These are phyloP conservation scores for Sclerotinia minor DNA, from an alignment of 2,329 filamentous ascomycete genomes.

Conservation along the genomic window DNA sequence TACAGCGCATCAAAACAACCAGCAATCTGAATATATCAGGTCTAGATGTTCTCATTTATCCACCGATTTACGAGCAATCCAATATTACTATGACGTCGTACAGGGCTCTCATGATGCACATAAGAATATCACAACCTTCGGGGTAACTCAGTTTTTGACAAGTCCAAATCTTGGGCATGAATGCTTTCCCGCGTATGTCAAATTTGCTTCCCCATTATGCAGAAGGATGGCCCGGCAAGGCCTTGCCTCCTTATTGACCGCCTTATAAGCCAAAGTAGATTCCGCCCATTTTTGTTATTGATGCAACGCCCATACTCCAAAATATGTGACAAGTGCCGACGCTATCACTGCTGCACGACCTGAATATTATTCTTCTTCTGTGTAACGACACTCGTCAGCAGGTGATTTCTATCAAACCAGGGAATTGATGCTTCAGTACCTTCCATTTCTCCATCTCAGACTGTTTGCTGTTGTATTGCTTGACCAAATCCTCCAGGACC, in stretches of 20 bases:
- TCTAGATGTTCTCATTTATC: conserved; percentile 5
- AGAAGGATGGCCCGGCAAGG: conserved; percentile 16
- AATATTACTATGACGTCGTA: conserved; percentile 35
- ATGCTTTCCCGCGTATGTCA: conserved; percentile 34
- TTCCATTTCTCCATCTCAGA: conserved; percentile 98
- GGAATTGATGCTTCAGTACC: conserved; percentile 56
- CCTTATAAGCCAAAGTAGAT: conserved; percentile 31
- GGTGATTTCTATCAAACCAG: conserved; percentile 5
- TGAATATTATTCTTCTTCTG: conserved; percentile 91
- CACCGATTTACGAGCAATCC: conserved; percentile 18
- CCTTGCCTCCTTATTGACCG: conserved; percentile 31
- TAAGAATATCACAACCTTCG: conserved; percentile 26
- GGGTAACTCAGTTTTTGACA: conserved; percentile 24
- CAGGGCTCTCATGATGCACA: conserved; percentile 31
- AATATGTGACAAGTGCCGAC: conserved; percentile 27
- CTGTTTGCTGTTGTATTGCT: conserved; percentile 95
- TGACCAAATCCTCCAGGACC: conserved; percentile 89
- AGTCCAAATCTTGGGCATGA: conserved; percentile 32
- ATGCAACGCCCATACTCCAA: conserved; percentile 34
- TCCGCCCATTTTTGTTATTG: conserved; percentile 30
- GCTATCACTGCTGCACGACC: conserved; percentile 70
- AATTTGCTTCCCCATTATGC: conserved; percentile 30
- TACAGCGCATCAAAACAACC: conserved; percentile 52
- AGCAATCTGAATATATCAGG: conserved; percentile 29
- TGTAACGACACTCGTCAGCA: conserved; percentile 34